Evolutionary conservation across 208 protist genomes (phyloP).

Genomic region (Leptomonas pyrrhocoris): DNA sequence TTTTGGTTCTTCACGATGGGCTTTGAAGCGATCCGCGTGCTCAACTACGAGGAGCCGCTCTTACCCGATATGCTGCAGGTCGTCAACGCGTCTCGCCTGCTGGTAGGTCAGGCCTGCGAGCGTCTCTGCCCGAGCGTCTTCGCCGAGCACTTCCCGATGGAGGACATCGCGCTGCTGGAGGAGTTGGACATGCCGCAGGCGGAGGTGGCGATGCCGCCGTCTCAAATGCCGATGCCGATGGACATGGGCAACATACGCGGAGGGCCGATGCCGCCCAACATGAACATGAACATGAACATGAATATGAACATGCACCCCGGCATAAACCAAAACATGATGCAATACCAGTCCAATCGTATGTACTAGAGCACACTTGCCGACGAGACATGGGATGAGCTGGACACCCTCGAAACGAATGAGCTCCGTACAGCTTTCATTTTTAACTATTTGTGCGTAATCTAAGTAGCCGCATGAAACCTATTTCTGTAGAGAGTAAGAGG

Average conservation of each 20-base stretch:
- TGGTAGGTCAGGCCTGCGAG: conserved; percentile 43
- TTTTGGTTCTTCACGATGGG: conserved; percentile 87
- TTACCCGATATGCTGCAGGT: conserved; percentile 32
- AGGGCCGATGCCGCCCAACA: conserved; percentile 21
- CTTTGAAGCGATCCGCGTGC: conserved; percentile 46
- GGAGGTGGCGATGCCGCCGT: conserved; percentile 21
- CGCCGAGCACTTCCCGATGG: conserved; percentile 19
- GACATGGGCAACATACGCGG: conserved; percentile 31
- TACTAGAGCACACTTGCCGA: background rate
- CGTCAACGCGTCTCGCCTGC: conserved; percentile 38
- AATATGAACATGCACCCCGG: conserved; percentile 29
- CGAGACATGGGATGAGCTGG: background rate
- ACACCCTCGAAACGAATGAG: background rate
- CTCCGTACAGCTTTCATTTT: background rate
- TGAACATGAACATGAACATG: conserved; percentile 30
- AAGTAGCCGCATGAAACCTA: too few species aligned
- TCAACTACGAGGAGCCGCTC: conserved; percentile 44
- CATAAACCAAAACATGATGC: conserved; percentile 34
- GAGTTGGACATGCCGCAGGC: conserved; percentile 15
- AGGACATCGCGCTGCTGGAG: conserved; percentile 17
- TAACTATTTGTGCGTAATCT: too few species aligned
- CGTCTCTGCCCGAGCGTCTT: conserved; percentile 45
- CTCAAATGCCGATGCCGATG: conserved; percentile 27
- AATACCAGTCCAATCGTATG: conserved; percentile 29
- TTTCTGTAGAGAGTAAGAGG: too few species aligned